These are phyloP conservation scores for Claviceps spartinae DNA, from an alignment of 2,329 filamentous ascomycete genomes.

Conservation along the genomic window DNA sequence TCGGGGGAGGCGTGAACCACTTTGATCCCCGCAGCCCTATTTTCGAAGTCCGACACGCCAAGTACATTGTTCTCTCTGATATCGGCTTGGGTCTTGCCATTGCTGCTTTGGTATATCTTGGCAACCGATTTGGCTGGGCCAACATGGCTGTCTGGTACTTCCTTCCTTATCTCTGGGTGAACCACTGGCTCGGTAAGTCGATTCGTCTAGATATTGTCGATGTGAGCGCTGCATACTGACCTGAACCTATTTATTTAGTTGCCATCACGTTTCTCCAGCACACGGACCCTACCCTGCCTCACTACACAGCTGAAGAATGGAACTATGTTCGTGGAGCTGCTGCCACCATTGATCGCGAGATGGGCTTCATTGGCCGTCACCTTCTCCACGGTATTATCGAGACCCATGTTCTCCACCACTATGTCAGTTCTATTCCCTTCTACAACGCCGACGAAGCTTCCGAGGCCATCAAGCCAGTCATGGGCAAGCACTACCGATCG, in stretches of 20 bases:
- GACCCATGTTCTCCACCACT: slow-evolving; percentile 96
- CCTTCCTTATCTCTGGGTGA: slow-evolving; percentile 90
- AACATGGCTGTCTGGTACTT: slow-evolving; percentile 95
- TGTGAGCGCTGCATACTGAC: background rate
- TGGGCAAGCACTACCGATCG: slow-evolving; percentile 89
- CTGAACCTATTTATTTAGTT: slow-evolving; percentile 40
- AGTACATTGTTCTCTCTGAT: slow-evolving; percentile 77
- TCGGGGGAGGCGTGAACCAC: slow-evolving; percentile 77
- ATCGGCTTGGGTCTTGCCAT: slow-evolving; percentile 57
- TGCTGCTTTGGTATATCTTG: slow-evolving; percentile 51
- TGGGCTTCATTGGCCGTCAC: slow-evolving; percentile 84
- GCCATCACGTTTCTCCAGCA: slow-evolving; percentile 97
- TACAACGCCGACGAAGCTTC: slow-evolving; percentile 91
- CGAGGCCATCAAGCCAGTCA: slow-evolving; percentile 86
- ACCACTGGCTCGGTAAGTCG: slow-evolving; percentile 91
- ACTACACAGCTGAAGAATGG: slow-evolving; percentile 80
- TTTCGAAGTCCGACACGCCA: slow-evolving; percentile 82
- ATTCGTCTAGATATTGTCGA: background rate
- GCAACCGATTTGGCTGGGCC: slow-evolving; percentile 64
- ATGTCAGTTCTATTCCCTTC: slow-evolving; percentile 89
- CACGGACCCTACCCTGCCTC: slow-evolving; percentile 85
- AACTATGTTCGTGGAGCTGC: slow-evolving; percentile 88
- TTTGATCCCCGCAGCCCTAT: slow-evolving; percentile 80
- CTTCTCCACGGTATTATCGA: slow-evolving; percentile 94
- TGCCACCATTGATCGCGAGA: slow-evolving; percentile 92